Percentiles rank a stretch among this genome's conserved stretches.
Conservation (phyloP, 192 early-diverging fungal genomes). For the Oehlia diaphana region DNA sequence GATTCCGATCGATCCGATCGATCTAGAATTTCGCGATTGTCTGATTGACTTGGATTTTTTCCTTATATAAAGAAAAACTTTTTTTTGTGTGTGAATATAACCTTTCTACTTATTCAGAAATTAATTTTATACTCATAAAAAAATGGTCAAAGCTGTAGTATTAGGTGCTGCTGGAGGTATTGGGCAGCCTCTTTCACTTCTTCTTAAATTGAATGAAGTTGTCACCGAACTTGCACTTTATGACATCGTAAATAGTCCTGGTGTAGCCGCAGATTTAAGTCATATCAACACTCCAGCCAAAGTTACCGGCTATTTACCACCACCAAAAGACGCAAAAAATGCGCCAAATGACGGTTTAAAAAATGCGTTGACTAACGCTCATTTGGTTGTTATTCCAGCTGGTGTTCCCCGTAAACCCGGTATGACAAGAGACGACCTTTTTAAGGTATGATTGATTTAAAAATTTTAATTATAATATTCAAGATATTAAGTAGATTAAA, state of each 20-base stretch:
- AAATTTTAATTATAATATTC: not conserved
- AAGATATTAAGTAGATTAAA: too few relatives aligned
- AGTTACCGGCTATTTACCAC: slow-evolving; percentile 74
- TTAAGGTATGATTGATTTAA: slow-evolving; percentile 58
- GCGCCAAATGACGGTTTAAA: slow-evolving; percentile 75
- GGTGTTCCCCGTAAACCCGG: slow-evolving; percentile 99
- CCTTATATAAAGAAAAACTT: not conserved
- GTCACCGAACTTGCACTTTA: slow-evolving; percentile 87
- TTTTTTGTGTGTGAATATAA: not conserved
- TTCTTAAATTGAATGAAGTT: slow-evolving; percentile 87
- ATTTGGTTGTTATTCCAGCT: slow-evolving; percentile 93
- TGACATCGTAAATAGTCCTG: slow-evolving; percentile 95
- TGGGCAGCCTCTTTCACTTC: slow-evolving; percentile 94
- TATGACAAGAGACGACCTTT: slow-evolving; percentile 98
- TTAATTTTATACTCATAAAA: not conserved
- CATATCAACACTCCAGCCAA: slow-evolving; percentile 86
- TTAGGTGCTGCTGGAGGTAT: slow-evolving; percentile 91
- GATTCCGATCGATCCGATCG: too few relatives aligned
- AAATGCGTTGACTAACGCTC: slow-evolving; percentile 69
- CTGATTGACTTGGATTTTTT: too few relatives aligned
- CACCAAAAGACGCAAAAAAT: slow-evolving; percentile 65
- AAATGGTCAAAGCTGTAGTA: slow-evolving; percentile 56
- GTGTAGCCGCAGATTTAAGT: slow-evolving; percentile 94
- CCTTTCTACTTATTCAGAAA: not conserved
- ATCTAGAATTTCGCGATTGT: too few relatives aligned